These are phyloP conservation scores for Nannochloris sp. DNA, from an alignment of 139 green algal species.

Conservation along the genomic window DNA sequence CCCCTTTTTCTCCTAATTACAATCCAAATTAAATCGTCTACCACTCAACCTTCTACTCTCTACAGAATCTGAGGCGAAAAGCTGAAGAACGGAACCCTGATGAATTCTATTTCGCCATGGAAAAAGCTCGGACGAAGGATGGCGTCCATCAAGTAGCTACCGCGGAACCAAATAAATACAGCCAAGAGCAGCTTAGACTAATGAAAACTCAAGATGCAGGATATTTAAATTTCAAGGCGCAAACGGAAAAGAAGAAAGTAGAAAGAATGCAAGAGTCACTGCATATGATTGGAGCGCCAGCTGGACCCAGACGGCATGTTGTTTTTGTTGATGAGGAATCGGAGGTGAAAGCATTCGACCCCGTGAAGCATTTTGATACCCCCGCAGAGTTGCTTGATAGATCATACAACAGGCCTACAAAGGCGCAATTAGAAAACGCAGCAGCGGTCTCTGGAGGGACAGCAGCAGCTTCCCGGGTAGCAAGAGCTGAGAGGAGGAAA, in stretches of 20 bases:
- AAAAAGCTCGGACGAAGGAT: constrained; percentile 69
- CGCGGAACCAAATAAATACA: constrained; percentile 83
- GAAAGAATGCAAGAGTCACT: constrained; percentile 63
- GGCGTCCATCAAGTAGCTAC: constrained; percentile 67
- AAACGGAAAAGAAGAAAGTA: constrained; percentile 73
- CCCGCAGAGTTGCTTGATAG: constrained; percentile 61
- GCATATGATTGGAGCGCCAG: constrained; percentile 71
- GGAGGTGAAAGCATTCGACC: constrained; percentile 37
- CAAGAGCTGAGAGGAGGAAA: constrained; percentile 27
- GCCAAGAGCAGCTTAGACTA: constrained; percentile 75
- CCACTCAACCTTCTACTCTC: too few relatives aligned
- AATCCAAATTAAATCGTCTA: constrained; percentile 5
- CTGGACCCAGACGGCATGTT: constrained; percentile 38
- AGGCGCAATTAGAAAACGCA: constrained; percentile 14
- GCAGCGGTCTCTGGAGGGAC: constrained; percentile 2
- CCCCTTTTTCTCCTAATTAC: background rate
- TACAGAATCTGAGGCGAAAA: constrained; percentile 74
- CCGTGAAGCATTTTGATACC: constrained; percentile 72
- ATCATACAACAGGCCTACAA: constrained; percentile 69
- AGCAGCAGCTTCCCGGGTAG: background rate
- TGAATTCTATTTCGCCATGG: constrained; percentile 99
- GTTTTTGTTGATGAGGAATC: constrained; percentile 71
- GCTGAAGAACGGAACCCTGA: constrained; percentile 93
- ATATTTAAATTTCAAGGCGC: constrained; percentile 75
- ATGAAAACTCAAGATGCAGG: constrained; percentile 92